These are phyloP conservation scores for Misopates orontium DNA, from an alignment of 257 asterid genomes.

Conservation along the genomic window DNA sequence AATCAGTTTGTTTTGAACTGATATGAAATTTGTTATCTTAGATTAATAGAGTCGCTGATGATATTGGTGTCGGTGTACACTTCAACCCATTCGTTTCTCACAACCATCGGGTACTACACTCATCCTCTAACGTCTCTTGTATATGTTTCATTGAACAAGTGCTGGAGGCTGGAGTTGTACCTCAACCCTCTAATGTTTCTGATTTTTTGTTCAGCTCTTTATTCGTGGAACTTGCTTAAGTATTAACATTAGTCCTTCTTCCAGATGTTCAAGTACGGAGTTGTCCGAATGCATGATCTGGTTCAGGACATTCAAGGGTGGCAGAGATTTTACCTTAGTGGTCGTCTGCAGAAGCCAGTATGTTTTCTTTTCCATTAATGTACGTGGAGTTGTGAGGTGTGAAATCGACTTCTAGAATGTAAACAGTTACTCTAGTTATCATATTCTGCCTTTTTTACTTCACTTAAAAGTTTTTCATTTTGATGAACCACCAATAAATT, in stretches of 20 bases:
- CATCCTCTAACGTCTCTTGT: neutral
- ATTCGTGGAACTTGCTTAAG: constrained; percentile 3
- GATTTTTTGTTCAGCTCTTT: no score
- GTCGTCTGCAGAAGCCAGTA: constrained; percentile 94
- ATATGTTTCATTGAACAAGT: no score
- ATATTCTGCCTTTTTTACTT: constrained; percentile 2
- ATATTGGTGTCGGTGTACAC: constrained; percentile 79
- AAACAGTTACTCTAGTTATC: neutral
- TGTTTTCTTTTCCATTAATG: constrained; percentile 19
- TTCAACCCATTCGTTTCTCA: constrained; percentile 77
- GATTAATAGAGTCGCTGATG: constrained; percentile 69
- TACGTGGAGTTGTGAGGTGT: constrained; percentile 6
- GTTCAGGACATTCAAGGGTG: constrained; percentile 63
- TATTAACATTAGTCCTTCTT: constrained; percentile 27
- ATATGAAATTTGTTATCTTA: constrained; percentile 28
- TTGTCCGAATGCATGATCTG: constrained; percentile 71
- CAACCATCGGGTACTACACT: constrained; percentile 49
- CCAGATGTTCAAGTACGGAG: constrained; percentile 79
- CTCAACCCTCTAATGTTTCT: no score
- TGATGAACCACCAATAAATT: neutral
- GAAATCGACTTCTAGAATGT: constrained; percentile 3
- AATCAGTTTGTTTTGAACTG: constrained; percentile 3
- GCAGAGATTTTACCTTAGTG: constrained; percentile 81
- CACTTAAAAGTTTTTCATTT: neutral
- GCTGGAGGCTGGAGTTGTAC: no score